Evolutionary conservation across 169 alveolate species (phyloP), one percentile per base, ranked within the genome.

Genomic region (Cardiosporidium cionae): DNA sequence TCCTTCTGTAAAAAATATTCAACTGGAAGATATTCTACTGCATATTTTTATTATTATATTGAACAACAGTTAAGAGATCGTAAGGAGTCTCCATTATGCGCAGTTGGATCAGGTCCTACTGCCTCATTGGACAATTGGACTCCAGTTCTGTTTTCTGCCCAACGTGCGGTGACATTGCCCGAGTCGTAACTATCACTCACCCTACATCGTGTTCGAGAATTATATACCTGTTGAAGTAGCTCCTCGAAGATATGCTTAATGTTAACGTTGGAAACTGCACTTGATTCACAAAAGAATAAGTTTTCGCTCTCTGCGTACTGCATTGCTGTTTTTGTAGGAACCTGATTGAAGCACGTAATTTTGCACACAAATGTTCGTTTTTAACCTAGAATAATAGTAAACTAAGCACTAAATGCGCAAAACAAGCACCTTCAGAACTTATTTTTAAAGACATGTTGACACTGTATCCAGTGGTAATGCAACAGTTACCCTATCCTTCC

Each of bases 241-340:
- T 84, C 92, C 87, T 98, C 99, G 81, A 98, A 98, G 29, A 94
- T 86, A 74, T 94, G 97, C 86, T 96, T 94, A 58, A 98, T 99
- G 83, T 95, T 96, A 52, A 90, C 81, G 31, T 93, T 91, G n/a
- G 96, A 92, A 36, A 92, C 94, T 7, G 99, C 99, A 32, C 97
- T 88, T 3, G 99, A 95, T 86, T 98, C 99, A 68, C 93, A 90
- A 81, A 94, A 95, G 36, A 76, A 54, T 74, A 82, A 54, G 16
- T 79, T 83, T 29, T 67, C 65, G 27, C 36, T 35, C 70, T 70
- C 66, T 29, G 83, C 83, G 28, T 28, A 76, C n/a, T 44, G 52
- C 32, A 78, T 78, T 1, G 79, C 83, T 34, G 44, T 4, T 35
- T 68, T 78, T 27, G 37, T 54, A 0, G 77, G 74, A 23, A 76